A percentile compares a stretch with the other conserved stretches of the same genome.
Conservation (phyloP, 495 filamentous ascomycete species). For the Elasticomyces elasticus region DNA sequence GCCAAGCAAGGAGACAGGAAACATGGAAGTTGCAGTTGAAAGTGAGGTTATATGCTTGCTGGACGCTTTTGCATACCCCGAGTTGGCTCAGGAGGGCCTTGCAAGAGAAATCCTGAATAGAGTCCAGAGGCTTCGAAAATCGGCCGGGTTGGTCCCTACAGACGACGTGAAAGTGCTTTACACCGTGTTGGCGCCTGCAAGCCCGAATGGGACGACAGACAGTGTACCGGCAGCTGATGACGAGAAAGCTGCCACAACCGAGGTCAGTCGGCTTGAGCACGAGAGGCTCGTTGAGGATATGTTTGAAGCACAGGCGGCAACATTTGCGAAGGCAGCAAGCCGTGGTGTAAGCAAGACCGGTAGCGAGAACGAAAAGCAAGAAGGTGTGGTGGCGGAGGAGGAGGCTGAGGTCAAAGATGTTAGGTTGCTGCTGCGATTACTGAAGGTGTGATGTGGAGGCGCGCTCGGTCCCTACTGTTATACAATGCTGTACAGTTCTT, state of each 20-base stretch:
- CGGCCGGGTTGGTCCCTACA: slow-evolving; percentile 66
- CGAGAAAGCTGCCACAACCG: slow-evolving; percentile 14
- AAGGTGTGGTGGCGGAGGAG: slow-evolving; percentile 66
- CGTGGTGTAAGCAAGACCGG: slow-evolving; percentile 52
- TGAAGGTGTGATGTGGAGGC: slow-evolving; percentile 50
- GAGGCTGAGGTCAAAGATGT: slow-evolving; percentile 84
- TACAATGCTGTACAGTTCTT: too few species aligned
- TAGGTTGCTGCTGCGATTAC: slow-evolving; percentile 69
- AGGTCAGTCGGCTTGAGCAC: slow-evolving; percentile 49
- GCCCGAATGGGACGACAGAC: slow-evolving; percentile 5
- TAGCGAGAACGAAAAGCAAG: slow-evolving; percentile 39
- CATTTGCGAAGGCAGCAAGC: slow-evolving; percentile 67
- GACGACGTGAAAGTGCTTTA: slow-evolving; percentile 86
- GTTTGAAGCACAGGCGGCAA: slow-evolving; percentile 55
- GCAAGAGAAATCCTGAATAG: slow-evolving; percentile 77
- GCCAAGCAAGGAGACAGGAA: slow-evolving; percentile 53
- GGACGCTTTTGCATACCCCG: slow-evolving; percentile 62
- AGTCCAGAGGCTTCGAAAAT: slow-evolving; percentile 71
- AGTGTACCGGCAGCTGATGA: not conserved
- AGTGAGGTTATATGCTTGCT: slow-evolving; percentile 72
- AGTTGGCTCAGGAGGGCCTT: slow-evolving; percentile 63
- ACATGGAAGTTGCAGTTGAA: slow-evolving; percentile 77
- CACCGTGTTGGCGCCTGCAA: slow-evolving; percentile 42
- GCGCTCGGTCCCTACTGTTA: not conserved
- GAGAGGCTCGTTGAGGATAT: slow-evolving; percentile 46